Percentiles rank a stretch among this genome's conserved stretches.
phyloP scores from a whole-genome alignment of 257 asterid genomes.

The Solanum stenotomum region DNA sequence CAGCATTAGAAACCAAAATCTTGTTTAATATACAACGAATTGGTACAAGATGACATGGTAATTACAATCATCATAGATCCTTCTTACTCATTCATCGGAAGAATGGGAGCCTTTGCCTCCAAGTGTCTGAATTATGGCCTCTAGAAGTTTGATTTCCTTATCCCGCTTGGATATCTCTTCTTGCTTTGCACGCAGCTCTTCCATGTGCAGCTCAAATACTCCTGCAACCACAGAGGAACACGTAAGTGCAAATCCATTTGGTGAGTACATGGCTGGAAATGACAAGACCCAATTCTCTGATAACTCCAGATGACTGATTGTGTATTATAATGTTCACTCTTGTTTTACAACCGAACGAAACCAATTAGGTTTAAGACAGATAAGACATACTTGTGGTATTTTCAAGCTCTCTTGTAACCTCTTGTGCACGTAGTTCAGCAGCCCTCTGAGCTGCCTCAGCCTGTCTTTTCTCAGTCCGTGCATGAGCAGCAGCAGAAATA shows the following conservation, averaged over 20 bases:
- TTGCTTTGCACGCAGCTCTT: conserved; percentile 84
- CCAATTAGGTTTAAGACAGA: neutral
- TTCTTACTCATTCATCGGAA: conserved; percentile 6
- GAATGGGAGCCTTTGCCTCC: conserved; percentile 61
- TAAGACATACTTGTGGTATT: conserved; percentile 72
- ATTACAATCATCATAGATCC: neutral
- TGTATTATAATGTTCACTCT: neutral
- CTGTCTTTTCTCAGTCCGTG: conserved; percentile 85
- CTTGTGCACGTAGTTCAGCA: conserved; percentile 75
- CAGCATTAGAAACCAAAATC: neutral
- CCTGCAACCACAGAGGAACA: conserved; percentile 35
- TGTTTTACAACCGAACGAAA: neutral
- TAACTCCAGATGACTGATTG: neutral
- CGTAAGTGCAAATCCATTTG: neutral
- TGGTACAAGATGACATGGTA: neutral
- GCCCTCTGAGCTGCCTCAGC: conserved; percentile 90
- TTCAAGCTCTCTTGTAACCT: conserved; percentile 77
- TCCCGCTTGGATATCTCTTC: conserved; percentile 81
- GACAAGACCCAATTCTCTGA: neutral
- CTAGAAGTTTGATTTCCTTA: conserved; percentile 81
- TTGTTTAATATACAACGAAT: neutral
- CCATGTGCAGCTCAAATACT: conserved; percentile 90
- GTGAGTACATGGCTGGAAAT: neutral
- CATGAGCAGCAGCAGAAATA: conserved; percentile 93
- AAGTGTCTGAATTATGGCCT: conserved; percentile 91